Evolutionary conservation across 225 moss, liverwort and hornwort species (phyloP).

Genomic region (Asterella californica): DNA sequence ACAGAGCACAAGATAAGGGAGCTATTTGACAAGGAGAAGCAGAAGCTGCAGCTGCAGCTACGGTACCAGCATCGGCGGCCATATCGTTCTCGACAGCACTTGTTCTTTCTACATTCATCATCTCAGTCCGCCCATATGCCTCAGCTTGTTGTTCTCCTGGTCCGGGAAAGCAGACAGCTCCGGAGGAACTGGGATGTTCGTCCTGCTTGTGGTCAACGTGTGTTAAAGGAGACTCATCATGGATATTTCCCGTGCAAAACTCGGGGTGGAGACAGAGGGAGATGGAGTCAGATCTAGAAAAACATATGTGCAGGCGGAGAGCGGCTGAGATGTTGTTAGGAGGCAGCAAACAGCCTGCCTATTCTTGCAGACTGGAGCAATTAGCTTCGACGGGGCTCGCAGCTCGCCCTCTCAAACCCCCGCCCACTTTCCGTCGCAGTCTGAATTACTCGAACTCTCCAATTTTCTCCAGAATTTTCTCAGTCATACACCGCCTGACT

Average conservation of each 20-base stretch:
- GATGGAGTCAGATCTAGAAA: neutral
- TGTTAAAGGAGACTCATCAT: neutral
- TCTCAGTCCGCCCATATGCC: neutral
- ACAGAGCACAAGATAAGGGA: constrained; percentile 11
- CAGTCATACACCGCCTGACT: neutral
- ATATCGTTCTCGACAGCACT: constrained; percentile 13
- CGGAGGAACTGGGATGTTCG: neutral
- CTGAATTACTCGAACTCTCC: constrained; percentile 2
- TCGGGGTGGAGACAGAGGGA: neutral
- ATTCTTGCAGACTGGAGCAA: constrained; percentile 1
- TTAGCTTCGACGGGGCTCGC: neutral
- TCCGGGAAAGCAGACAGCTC: neutral
- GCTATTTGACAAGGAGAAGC: constrained; percentile 2
- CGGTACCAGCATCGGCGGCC: constrained; percentile 22
- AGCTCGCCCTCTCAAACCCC: neutral
- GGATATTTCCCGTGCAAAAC: neutral
- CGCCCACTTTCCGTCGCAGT: neutral
- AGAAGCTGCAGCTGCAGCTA: neutral
- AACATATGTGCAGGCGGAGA: neutral
- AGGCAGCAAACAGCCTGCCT: neutral
- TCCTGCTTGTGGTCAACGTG: neutral
- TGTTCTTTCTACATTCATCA: neutral
- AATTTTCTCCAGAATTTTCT: neutral
- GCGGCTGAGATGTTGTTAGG: neutral
- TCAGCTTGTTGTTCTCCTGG: neutral